Conservation (phyloP, 2,329 filamentous ascomycete genomes). For the Exophiala aquamarina region DNA sequence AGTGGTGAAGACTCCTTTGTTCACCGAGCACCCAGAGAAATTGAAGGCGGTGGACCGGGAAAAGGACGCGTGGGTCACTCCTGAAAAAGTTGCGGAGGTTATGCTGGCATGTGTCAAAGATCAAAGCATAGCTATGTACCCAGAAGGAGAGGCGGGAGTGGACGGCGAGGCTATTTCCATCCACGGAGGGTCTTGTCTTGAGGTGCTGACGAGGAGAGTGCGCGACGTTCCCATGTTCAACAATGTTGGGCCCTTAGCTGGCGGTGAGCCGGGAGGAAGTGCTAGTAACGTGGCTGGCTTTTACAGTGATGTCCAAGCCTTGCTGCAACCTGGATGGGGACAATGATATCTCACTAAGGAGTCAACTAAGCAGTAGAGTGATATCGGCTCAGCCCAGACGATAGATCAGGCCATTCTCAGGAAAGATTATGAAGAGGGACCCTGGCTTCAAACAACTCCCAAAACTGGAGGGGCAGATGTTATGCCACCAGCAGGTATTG, state of each 20-base stretch:
- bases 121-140: conserved; percentile 33
- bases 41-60: conserved; percentile 49
- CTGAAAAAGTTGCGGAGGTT: conserved; percentile 59
- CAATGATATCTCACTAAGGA: conserved; percentile 18
- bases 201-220: conserved; percentile 54
- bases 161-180: conserved; percentile 32
- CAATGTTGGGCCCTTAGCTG: conserved; percentile 48
- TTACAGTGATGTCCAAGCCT: conserved; percentile 51
- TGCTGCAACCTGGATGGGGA: conserved; percentile 54
- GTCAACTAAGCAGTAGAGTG: neutral
- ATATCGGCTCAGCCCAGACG: too few relatives aligned
- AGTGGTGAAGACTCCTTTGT: conserved; percentile 61
- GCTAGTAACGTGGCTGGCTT: conserved; percentile 42
- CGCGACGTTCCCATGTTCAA: conserved; percentile 52
- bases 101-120: conserved; percentile 59
- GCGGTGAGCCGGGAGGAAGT: conserved; percentile 49
- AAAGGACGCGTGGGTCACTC: conserved; percentile 58
- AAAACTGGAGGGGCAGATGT: too few relatives aligned
- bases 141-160: neutral
- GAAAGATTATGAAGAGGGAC: too few relatives aligned
- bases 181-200: conserved; percentile 50
- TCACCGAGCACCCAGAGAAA: conserved; percentile 63
- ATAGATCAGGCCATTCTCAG: too few relatives aligned
- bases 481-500: too few relatives aligned
- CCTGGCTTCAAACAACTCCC: too few relatives aligned